A percentile compares a stretch with the other conserved stretches of the same genome.
phyloP scores from a whole-genome alignment of 2,329 filamentous ascomycete species.

The Leptographium flavum region DNA sequence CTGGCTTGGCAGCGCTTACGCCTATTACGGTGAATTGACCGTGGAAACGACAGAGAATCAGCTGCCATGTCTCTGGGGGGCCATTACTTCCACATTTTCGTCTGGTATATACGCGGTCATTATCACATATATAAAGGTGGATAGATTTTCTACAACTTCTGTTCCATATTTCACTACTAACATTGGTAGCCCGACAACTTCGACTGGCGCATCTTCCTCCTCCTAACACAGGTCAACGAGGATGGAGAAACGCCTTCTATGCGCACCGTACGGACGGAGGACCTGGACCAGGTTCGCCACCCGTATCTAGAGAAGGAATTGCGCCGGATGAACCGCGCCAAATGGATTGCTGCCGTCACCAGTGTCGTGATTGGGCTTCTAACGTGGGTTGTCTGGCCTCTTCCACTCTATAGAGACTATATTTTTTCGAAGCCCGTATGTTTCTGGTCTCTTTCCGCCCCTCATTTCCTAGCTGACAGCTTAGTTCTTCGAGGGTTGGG shows the following conservation, averaged over 20 bases:
- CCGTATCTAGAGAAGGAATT: background rate
- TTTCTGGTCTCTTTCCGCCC: no score
- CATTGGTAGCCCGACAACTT: background rate
- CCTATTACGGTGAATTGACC: background rate
- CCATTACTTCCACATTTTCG: background rate
- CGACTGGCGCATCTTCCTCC: constrained; percentile 1
- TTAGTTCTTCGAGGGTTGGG: constrained; percentile 1
- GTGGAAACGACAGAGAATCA: background rate
- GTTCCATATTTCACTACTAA: background rate
- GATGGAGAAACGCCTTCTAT: background rate
- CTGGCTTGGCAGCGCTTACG: background rate
- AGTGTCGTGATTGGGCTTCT: background rate
- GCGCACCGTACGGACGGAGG: background rate
- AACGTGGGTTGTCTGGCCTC: constrained; percentile 1
- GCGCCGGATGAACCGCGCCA: background rate
- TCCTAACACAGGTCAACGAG: background rate
- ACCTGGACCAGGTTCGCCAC: constrained; percentile 1
- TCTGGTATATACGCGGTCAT: constrained; percentile 1
- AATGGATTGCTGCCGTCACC: background rate
- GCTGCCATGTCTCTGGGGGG: constrained; percentile 1
- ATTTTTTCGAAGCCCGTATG: background rate
- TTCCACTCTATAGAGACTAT: background rate
- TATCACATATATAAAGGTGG: background rate
- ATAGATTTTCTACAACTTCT: background rate
- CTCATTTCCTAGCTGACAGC: no score